Evolutionary conservation across 192 early-diverging fungal genomes (phyloP), one percentile per base, ranked within the genome.

Genomic region (Coemansia guatemalensis): DNA sequence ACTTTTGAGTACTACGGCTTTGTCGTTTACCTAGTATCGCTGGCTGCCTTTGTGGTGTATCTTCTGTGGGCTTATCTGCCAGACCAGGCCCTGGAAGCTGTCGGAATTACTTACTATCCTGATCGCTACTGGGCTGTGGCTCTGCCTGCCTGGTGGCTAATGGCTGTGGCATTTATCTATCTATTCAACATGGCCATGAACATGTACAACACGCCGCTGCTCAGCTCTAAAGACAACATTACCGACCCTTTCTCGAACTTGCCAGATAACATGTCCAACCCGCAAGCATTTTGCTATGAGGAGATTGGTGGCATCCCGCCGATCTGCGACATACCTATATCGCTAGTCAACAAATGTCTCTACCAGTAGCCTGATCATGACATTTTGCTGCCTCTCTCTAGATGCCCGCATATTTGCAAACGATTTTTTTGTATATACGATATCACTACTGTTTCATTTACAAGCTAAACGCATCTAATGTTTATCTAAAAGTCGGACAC

Each of bases 1-100:
- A 85, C 88, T 0, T 89, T 88, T 67, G 93, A 94, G 60, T 93
- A 93, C 78, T 93, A 93, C 70, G 93, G 93, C 20, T 95, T 95
- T 75, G 91, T 90, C 0, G 71, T 93, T 32, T 95, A 95, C 56
- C 80, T 95, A 18, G 83, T 86, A 4, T 91, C 93, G 3, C 86
- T 90, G 64, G 86, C 90, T 12, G 78, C 82, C 12, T 89, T 90
- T 67, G 86, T 85, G 64, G 81, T 92, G 66, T 93, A 93, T 56
- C 63, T 94, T 14, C 59, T 88, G 48, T 93, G 92, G 94, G 93
- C 92, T 1, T 89, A 94, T 69, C 69, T 93, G 18, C 91, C 93
- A 7, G 89, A 94, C 55, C 72, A 85, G n/a, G 73, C 86, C 20
- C 80, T 95, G 17, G 76, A 85, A 23, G 83, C 80, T 0, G 57